Evolutionary conservation across 768 basidiomycete species (phyloP).

Genomic region (Russula dissimulans): DNA sequence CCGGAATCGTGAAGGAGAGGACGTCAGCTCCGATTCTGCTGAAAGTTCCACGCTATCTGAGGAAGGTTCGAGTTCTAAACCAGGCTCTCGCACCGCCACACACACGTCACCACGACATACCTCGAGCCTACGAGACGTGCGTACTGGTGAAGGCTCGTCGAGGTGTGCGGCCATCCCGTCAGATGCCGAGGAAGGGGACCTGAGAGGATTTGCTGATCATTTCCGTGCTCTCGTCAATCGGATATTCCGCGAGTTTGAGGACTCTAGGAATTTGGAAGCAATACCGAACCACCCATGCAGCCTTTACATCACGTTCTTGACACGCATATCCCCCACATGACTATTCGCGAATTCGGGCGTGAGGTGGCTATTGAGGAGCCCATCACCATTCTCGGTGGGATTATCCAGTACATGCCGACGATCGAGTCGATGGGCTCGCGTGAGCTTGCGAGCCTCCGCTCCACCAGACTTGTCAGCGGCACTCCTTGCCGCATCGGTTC

Average conservation of each 20-base stretch:
- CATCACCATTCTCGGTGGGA: conserved; percentile 52
- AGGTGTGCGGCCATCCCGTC: not conserved
- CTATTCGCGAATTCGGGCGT: conserved; percentile 35
- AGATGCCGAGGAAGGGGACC: conserved; percentile 27
- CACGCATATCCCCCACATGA: conserved; percentile 25
- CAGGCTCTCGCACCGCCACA: not conserved
- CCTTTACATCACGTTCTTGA: conserved; percentile 16
- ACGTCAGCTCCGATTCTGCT: not conserved
- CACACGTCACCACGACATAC: conserved; percentile 1
- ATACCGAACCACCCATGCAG: not conserved
- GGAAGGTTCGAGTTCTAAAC: conserved; percentile 1
- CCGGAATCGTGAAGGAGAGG: not conserved
- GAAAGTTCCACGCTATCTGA: conserved; percentile 12
- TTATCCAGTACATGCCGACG: conserved; percentile 68
- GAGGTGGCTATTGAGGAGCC: conserved; percentile 37
- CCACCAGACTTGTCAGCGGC: not conserved
- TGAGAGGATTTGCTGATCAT: conserved; percentile 38
- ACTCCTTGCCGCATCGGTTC: not conserved
- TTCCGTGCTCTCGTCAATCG: conserved; percentile 44
- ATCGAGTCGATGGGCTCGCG: conserved; percentile 72
- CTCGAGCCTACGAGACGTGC: conserved; percentile 1
- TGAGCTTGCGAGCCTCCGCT: conserved; percentile 34
- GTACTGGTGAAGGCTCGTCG: not conserved
- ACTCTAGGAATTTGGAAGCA: conserved; percentile 31
- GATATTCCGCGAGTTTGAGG: conserved; percentile 45